Base-by-base conservation (phyloP, 2,329 filamentous ascomycete genomes). In the Dothiorella sarmentorum region DNA sequence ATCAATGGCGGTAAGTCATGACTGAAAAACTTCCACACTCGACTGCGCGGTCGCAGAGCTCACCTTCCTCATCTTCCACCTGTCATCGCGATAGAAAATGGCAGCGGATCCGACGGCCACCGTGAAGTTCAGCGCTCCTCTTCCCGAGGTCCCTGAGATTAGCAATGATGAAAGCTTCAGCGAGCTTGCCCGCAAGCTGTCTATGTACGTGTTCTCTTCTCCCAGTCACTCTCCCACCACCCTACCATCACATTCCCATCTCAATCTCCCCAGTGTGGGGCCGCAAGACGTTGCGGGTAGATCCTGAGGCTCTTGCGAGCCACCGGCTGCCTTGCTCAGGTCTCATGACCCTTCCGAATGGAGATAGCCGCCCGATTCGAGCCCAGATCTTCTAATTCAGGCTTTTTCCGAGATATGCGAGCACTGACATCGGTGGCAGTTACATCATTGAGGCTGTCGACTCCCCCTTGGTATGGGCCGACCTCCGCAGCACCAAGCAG, bases 391-490 rank as follows among this genome's bases (percentile, higher is more conserved):
- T 22, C 49, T 53, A 35, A 45, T 20, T 53, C 24, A 20, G 37
- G 27, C 31, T 55, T 59, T 60, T 45, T 37, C 51, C 27, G 31
- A 7, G 33, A 27, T 22, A 15, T 18, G 27, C 6, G 49, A 53
- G 49, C 49, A 53, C 56, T 59, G 56, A 26, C 43, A 37, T 33
- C 38, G 49, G 47, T 33, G 43, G 65, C 53, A 73, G 72, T 59
- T 73, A 69, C 60, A 71, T 74, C 60, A 76, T 80, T 60, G 82
- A 85, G 60, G 82, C 82, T 20, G 79, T 91, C 58, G 78, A 81
- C 53, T 74, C 85, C 44, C 86, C 88, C 15, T 83, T 83, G 67
- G 87, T 83, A 13, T 91, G 90, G 73, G 88, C 91, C 67, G 87
- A 90, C 71, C 77, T 91, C 7, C 80, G 87, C 47, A 87, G 85